Evolutionary conservation across 768 basidiomycete genomes (phyloP), one percentile per base, ranked within the genome.

Genomic region (Lactarius trivialis): DNA sequence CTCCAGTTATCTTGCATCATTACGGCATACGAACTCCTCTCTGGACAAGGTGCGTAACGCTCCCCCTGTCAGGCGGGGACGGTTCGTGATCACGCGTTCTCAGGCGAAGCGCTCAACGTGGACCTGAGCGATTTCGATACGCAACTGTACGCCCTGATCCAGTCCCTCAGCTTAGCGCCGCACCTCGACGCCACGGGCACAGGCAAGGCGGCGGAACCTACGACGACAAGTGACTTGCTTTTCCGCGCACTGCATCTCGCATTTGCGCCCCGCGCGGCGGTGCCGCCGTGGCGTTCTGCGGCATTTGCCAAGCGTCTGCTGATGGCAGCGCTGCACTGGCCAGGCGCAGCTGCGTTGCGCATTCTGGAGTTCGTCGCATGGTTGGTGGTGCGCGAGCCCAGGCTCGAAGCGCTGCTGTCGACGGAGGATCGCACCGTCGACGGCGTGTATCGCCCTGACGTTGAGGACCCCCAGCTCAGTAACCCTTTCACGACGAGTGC

Each of bases 21-120:
- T 61, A 97, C 97, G 43, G 97, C 96, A n/a, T 98, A 98, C 70
- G 94, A 98, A 70, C 83, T 99, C 53, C 82, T 98, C 45, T 90
- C 91, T 14, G 97, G 97, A 30, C 97, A 99, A 85, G 97, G 96
- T 85, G 62, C 64, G 63, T 75, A 55, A 24, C 60, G 50, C 58
- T 26, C 48, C 21, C 59, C 49, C 36, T 36, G 50, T 59, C 61
- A 51, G 28, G 39, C 33, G 33, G 56, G 50, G 34, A 33, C 61
- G 21, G 24, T 52, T 54, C 43, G 36, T 55, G 26, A 28, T 26
- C 17, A 19, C 17, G 17, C 19, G 26, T 36, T 49, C 50, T 52
- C 68, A 96, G 93, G 94, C 61, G 97, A 99, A 76, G 92, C 96
- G n/a, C 81, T 99, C 68, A 94, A 93, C 70, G 91, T 99, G 71